A percentile compares a stretch with the other conserved stretches of the same genome.
These are phyloP conservation scores for Fusarium devonianum DNA, from an alignment of 2,329 filamentous ascomycete species.

Conservation along the genomic window DNA sequence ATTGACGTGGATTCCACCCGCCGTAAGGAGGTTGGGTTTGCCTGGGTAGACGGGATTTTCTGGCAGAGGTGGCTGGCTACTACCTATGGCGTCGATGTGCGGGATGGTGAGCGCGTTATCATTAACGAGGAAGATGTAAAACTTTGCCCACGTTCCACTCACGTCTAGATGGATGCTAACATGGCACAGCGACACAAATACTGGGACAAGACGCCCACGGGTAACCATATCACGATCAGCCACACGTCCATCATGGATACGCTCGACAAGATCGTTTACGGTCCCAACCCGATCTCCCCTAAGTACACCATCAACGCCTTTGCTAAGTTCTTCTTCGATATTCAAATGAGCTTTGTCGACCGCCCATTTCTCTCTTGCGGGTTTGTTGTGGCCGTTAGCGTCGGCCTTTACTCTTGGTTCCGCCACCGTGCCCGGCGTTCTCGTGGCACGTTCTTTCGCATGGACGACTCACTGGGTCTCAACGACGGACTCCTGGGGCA, in stretches of 20 bases:
- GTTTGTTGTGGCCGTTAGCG: constrained; percentile 63
- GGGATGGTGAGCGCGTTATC: constrained; percentile 87
- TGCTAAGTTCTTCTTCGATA: constrained; percentile 74
- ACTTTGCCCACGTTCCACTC: constrained; percentile 49
- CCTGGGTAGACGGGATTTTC: constrained; percentile 96
- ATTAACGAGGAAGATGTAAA: constrained; percentile 98
- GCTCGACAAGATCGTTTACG: constrained; percentile 72
- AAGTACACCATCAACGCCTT: constrained; percentile 80
- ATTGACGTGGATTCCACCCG: constrained; percentile 90
- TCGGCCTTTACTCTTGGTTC: constrained; percentile 61
- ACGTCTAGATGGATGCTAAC: constrained; percentile 43
- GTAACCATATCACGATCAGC: constrained; percentile 87
- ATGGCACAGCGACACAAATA: constrained; percentile 79
- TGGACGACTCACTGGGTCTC: constrained; percentile 64
- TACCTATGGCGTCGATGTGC: constrained; percentile 92
- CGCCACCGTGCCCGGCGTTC: constrained; percentile 62
- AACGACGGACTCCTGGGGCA: constrained; percentile 71
- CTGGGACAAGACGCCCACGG: constrained; percentile 91
- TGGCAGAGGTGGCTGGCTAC: constrained; percentile 97
- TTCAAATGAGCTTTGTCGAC: constrained; percentile 64
- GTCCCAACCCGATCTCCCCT: constrained; percentile 73
- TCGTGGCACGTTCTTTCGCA: constrained; percentile 65
- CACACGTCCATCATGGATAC: constrained; percentile 92
- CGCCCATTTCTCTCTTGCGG: constrained; percentile 66
- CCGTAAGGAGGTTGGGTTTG: constrained; percentile 89